A percentile compares a stretch with the other conserved stretches of the same genome.
Evolutionary conservation across 2,329 filamentous ascomycete species (phyloP).

Genomic region (Apiospora kogelbergensis): DNA sequence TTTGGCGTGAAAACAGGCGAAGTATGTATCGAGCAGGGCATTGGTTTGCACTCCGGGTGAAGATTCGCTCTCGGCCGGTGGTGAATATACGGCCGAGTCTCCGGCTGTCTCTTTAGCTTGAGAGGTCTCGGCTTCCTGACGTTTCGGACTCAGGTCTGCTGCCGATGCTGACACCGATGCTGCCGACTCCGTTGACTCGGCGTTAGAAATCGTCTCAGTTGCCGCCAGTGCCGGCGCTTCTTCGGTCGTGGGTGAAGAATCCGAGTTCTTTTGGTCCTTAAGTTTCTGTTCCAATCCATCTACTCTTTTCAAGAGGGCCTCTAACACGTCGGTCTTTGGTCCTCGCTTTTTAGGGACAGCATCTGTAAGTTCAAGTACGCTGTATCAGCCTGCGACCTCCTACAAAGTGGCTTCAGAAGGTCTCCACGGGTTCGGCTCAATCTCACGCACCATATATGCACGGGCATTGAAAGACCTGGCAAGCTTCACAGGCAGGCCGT

Average conservation of each 20-base stretch:
- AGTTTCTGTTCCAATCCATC: conserved; percentile 81
- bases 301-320: conserved; percentile 80
- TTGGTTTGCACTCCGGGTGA: conserved; percentile 53
- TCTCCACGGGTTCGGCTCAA: not conserved
- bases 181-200: conserved; percentile 15
- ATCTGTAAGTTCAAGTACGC: conserved; percentile 50
- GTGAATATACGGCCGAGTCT: conserved; percentile 44
- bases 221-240: conserved; percentile 25
- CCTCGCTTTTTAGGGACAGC: conserved; percentile 87
- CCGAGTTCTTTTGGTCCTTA: conserved; percentile 62
- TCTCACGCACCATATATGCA: conserved; percentile 76
- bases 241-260: conserved; percentile 37
- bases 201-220: conserved; percentile 24
- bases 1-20: conserved; percentile 75
- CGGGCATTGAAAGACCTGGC: conserved; percentile 83
- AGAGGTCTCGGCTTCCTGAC: conserved; percentile 36
- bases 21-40: conserved; percentile 74
- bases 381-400: not conserved
- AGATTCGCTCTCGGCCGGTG: conserved; percentile 41
- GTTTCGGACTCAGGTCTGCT: conserved; percentile 40
- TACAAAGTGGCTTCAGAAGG: not conserved
- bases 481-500: conserved; percentile 83
- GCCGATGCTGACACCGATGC: conserved; percentile 25
- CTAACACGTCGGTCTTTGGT: conserved; percentile 85
- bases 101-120: conserved; percentile 31